Base-by-base conservation (phyloP, 805 yeast genomes). In the Pichia heedii region DNA sequence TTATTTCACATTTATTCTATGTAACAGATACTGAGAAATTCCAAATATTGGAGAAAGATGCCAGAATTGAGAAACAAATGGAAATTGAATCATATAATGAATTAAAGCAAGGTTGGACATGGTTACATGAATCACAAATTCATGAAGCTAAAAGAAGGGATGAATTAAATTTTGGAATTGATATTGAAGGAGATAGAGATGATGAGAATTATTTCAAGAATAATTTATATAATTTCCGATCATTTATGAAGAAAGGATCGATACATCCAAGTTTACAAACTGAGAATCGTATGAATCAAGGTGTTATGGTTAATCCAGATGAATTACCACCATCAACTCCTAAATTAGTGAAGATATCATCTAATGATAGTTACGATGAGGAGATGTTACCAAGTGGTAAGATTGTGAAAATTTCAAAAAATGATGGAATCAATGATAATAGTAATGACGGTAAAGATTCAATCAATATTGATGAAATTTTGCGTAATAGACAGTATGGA, bases 21-120 rank as follows among this genome's bases (percentile, higher is more conserved):
- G 87, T 94, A 0, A 75, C 74, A 1, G 96, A 89, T 52, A 78
- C 86, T 9, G 96, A 86, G 46, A 64, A 76, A 16, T 93, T 87
- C 66, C 87, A 84, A 52, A 68, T 76, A 16, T 70, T 84, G 43
- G 98, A 93, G 61, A 76, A 77, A 54, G 83, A 80, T 54, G 63
- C 74, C 16, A 75, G 70, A 12, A 66, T 89, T 54, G 72, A 93
- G 53, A 74, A 75, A 49, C 69, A 74, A 35, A 71, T 93, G 53
- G 97, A 93, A 60, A 61, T 74, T 24, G 81, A 73, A 35, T 81
- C 97, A 0, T 81, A 70, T 54, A 69, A 69, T 22, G 94, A 88
- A 50, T 69, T 93, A 60, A 66, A 72, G 40, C 93, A 84, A 57
- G 81, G 94, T 2, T 84, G 94, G 95, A 72, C 73, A 4, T 78